Evolutionary conservation across 2,329 filamentous ascomycete species (phyloP), one percentile per base, ranked within the genome.

Genomic region (Aureobasidium sp.): DNA sequence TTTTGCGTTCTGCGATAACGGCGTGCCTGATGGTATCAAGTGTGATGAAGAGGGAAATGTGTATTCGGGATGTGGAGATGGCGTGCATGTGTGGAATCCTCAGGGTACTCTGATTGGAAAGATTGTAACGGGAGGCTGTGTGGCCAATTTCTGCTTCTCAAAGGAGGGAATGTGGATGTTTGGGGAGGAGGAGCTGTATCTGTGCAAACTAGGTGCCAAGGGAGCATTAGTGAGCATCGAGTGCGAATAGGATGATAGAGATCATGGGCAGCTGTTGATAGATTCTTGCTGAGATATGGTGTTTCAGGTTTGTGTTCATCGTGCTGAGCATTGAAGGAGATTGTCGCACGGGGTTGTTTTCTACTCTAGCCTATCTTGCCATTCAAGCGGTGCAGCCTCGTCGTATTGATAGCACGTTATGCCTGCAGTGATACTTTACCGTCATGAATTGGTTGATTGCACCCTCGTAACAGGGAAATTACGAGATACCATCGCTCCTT

Each of bases 11-110:
- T 73, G 77, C 4, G 76, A 79, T 44, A 70, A 74, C 0, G 81
- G 82, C 2, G 74, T 84, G 2, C 84, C 85, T 0, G 86, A 88
- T 65, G 86, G 86, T 9, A 72, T 83, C 64, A 80, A 82, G 65
- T 76, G 77, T 44, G 82, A 85, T 66, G 74, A 74, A 1, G 66
- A 77, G 3, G 82, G 82, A 2, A 84, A 84, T 68, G 78, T 85
- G 1, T 85, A 82, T 70, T 76, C 77, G 29, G 81, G 79, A 0
- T 82, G 80, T 63, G 80, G 79, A 0, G 82, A 84, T 67, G 82
- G 82, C 0, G 72, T 84, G 23, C 77, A 83, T 63, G 76, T 84
- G 9, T 85, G 81, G 80, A 77, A 75, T 62, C 69, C 76, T 0
- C 75, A 75, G 0, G 82, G 82, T 0, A 75, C 68, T 3, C 67